Evolutionary conservation across 352 stramenopile species (phyloP), one percentile per base, ranked within the genome.

Genomic region (Thalassiosira exigua): DNA sequence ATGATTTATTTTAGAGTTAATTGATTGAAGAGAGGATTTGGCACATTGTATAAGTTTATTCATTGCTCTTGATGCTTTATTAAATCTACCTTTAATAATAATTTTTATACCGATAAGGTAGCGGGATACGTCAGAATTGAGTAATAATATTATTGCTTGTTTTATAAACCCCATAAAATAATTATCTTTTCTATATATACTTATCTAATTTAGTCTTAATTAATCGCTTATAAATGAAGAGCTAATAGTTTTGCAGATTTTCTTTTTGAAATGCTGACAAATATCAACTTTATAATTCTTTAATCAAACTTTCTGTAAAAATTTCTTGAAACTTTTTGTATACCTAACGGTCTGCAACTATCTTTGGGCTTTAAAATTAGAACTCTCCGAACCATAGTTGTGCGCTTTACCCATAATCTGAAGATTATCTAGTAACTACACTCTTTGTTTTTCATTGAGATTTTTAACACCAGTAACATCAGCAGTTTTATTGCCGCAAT

Each of bases 1-100:
- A 62, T 71, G 66, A 56, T 71, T 27, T 51, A 73, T 71, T 57
- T 62, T 58, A n/a, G 59, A 73, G 48, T 78, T 52, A 70, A 78
- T 71, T 53, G 69, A 58, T 32, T 78, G 59, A 30, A 78, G 19
- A 50, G 59, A 52, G 17, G 70, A 62, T 58, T 78, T 56, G 9
- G 48, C 59, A 59, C 64, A 62, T 36, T 64, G 51, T 48, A 73
- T 51, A 53, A 41, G 65, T 5, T 19, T 53, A 29, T 26, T 78
- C 29, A 58, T 78, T 26, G 57, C 57, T 57, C 60, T 54, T 32
- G 57, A 46, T 36, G 46, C 57, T 69, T 46, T 42, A 27, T 70
- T 70, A 69, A 75, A 75, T 11, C 67, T 36, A 19, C 67, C 57
- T 50, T 57, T 70, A 41, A 69, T 75, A 50, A 48, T 30, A 69